A percentile compares a stretch with the other conserved stretches of the same genome.
Evolutionary conservation across 345 rosid genomes (phyloP).

Genomic region (Trapa incisa): DNA sequence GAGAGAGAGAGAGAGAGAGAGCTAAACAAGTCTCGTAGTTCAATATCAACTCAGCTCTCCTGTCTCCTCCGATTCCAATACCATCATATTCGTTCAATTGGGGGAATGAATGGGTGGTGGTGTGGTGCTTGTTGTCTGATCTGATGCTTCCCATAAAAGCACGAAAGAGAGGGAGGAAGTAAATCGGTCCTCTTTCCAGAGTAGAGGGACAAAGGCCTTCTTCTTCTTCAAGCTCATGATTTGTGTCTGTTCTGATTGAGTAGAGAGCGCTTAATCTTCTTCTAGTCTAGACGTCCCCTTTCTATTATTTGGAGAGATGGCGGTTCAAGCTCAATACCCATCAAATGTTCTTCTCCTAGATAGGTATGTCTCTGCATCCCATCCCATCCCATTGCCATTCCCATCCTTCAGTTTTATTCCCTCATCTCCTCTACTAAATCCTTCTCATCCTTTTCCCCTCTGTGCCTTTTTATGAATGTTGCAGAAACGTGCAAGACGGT

Average conservation of each 20-base stretch:
- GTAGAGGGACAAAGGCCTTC: too few species aligned
- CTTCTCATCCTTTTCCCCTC: not conserved
- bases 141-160: too few species aligned
- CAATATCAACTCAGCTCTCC: not conserved
- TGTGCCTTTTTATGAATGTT: not conserved
- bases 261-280: not conserved
- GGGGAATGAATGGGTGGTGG: too few species aligned
- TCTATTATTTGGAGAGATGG: constrained; percentile 28
- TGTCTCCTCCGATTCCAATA: not conserved
- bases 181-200: too few species aligned
- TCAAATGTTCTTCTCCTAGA: constrained; percentile 64
- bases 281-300: too few species aligned
- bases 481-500: constrained; percentile 61
- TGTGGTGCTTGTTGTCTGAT: not conserved
- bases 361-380: constrained; percentile 9
- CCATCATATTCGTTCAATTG: not conserved
- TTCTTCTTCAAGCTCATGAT: not conserved
- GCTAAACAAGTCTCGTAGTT: not conserved
- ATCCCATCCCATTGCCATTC: too few species aligned
- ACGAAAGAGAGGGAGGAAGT: too few species aligned
- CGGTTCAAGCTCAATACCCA: constrained; percentile 84
- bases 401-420: too few species aligned
- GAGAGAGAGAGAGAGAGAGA: not conserved
- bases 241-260: not conserved
- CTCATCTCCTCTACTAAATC: too few species aligned